These are phyloP conservation scores for Tylopilus rubrobrunneus DNA, from an alignment of 768 basidiomycete species.

Conservation along the genomic window DNA sequence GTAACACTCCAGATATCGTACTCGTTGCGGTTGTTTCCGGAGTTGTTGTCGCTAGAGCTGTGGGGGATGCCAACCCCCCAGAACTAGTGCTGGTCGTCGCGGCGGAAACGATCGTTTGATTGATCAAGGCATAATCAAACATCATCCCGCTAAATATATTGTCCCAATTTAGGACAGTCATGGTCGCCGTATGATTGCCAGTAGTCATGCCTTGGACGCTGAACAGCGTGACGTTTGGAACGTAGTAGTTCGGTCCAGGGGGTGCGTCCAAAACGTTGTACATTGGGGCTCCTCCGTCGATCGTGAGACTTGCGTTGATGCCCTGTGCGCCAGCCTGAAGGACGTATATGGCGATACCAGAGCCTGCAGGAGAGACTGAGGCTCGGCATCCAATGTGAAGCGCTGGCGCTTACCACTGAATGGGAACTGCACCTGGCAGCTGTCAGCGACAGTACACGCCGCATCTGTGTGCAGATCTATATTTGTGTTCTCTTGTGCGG, in stretches of 20 bases:
- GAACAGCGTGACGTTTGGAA: constrained; percentile 14
- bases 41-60: not conserved
- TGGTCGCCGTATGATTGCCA: constrained; percentile 12
- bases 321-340: constrained; percentile 17
- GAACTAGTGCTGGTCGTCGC: not conserved
- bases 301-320: constrained; percentile 12
- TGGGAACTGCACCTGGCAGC: constrained; percentile 15
- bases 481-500: not conserved
- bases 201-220: constrained; percentile 10
- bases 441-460: constrained; percentile 6
- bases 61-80: not conserved
- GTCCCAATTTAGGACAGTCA: constrained; percentile 13
- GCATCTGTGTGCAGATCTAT: constrained; percentile 7
- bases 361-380: constrained; percentile 8
- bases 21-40: not conserved
- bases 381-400: not conserved
- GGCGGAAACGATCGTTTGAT: constrained; percentile 9
- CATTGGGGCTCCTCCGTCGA: constrained; percentile 7
- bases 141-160: constrained; percentile 14
- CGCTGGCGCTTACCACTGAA: constrained; percentile 6
- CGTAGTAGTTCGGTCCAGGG: constrained; percentile 10
- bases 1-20: not conserved
- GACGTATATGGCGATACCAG: constrained; percentile 18
- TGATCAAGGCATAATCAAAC: constrained; percentile 18
- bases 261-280: constrained; percentile 10